Evolutionary conservation across 192 early-diverging fungal species (phyloP).

Genomic region (Backusella australiensis): DNA sequence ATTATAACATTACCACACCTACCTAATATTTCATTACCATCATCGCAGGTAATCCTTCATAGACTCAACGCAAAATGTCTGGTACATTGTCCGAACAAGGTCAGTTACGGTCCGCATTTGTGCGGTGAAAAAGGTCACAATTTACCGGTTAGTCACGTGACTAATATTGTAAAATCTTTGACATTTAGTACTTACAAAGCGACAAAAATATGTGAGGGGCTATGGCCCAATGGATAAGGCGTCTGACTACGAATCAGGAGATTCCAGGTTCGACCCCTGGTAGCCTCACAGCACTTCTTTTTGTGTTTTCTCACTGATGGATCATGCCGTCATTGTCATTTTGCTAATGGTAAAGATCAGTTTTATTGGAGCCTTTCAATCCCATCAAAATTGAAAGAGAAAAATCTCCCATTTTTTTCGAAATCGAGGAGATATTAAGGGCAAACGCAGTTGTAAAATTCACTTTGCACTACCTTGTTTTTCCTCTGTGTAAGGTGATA

Average conservation of each 20-base stretch:
- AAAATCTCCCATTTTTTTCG: no score
- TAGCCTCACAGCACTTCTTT: constrained; percentile 33
- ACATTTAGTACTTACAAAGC: not conserved
- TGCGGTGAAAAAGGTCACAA: not conserved
- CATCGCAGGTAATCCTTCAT: no score
- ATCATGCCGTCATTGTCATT: no score
- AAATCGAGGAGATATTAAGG: no score
- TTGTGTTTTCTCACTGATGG: not conserved
- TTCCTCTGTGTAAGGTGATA: no score
- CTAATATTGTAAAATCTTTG: fast-evolving
- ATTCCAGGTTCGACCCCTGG: constrained; percentile 63
- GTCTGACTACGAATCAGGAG: constrained; percentile 63
- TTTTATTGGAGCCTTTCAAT: no score
- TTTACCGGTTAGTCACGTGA: not conserved
- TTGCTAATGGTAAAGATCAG: no score
- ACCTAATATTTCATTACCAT: no score
- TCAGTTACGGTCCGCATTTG: not conserved
- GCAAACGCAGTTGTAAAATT: no score
- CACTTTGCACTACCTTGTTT: no score
- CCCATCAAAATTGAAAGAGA: no score
- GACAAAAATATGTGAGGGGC: constrained; percentile 34
- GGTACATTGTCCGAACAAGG: not conserved
- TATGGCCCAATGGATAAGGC: constrained; percentile 65
- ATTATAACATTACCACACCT: no score
- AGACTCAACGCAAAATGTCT: not conserved